These are phyloP conservation scores for Dictyostelium citrinum DNA, from an alignment of 78 protist species.

Conservation along the genomic window DNA sequence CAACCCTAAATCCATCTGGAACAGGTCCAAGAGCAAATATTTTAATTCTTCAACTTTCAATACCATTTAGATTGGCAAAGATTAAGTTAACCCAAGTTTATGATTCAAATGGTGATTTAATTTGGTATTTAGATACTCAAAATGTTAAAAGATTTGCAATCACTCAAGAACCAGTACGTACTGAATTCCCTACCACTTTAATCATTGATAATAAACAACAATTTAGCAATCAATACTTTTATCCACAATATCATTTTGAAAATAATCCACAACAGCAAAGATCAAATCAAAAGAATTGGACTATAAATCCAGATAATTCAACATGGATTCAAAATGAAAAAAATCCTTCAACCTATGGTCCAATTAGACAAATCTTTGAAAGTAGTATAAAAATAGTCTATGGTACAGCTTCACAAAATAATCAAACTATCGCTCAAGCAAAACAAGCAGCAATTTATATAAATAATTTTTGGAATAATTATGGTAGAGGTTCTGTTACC, in stretches of 20 bases:
- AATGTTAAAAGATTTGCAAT: slow-evolving; percentile 17
- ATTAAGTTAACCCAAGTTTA: slow-evolving; percentile 4
- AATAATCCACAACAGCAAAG: not conserved
- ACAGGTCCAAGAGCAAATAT: slow-evolving; percentile 45
- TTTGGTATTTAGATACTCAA: slow-evolving; percentile 21
- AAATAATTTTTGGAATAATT: slow-evolving; percentile 20
- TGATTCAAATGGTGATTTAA: not conserved
- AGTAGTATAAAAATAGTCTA: slow-evolving; percentile 9
- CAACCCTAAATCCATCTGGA: slow-evolving; percentile 18
- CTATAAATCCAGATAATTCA: not conserved
- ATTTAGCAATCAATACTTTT: not conserved
- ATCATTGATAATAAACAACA: slow-evolving; percentile 10
- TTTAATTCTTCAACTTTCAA: slow-evolving; percentile 5
- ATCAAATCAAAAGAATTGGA: slow-evolving; percentile 9
- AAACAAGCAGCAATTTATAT: slow-evolving; percentile 21
- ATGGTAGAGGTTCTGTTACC: slow-evolving; percentile 19
- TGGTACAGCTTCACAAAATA: not conserved
- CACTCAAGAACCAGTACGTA: not conserved
- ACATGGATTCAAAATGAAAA: not conserved
- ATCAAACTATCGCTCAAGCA: not conserved
- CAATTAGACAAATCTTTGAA: slow-evolving; percentile 47
- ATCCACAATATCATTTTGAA: not conserved
- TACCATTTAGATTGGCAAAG: not conserved
- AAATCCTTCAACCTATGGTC: slow-evolving; percentile 34
- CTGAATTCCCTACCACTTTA: not conserved